Conservation (phyloP, 2,329 filamentous ascomycete genomes). For the Cercospora berteroae region DNA sequence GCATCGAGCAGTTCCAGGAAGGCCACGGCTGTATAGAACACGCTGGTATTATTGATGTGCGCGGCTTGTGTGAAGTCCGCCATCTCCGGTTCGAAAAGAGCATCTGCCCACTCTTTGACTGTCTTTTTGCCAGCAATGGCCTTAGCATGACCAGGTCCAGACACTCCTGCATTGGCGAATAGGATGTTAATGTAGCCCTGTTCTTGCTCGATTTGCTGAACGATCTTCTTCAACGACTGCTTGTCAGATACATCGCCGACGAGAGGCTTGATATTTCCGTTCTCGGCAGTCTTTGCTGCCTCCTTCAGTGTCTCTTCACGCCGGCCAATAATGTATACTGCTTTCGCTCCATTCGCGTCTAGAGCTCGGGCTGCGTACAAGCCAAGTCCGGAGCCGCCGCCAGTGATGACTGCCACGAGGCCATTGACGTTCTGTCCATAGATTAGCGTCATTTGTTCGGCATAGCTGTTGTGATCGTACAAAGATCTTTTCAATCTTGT, state of each 20-base stretch:
- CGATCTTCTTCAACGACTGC: constrained; percentile 41
- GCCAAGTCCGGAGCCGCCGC: constrained; percentile 53
- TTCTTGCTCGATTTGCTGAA: constrained; percentile 41
- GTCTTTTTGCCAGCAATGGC: constrained; percentile 19
- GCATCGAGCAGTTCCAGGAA: constrained; percentile 44
- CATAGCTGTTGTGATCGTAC: background rate
- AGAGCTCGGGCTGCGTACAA: constrained; percentile 46
- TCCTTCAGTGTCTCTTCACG: constrained; percentile 46
- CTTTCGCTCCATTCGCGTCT: constrained; percentile 50
- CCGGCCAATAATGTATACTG: constrained; percentile 55
- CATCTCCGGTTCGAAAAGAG: constrained; percentile 26
- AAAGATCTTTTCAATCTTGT: constrained; percentile 39
- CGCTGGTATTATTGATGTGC: constrained; percentile 41
- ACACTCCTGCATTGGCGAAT: constrained; percentile 39
- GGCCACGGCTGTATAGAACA: constrained; percentile 42
- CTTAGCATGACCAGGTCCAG: constrained; percentile 26
- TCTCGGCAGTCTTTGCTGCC: constrained; percentile 42
- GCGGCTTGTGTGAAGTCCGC: constrained; percentile 39
- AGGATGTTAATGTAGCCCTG: constrained; percentile 38
- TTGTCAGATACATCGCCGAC: constrained; percentile 48
- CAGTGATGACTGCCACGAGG: constrained; percentile 54
- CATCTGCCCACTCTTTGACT: constrained; percentile 24
- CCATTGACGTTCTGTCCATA: constrained; percentile 44
- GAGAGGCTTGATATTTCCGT: constrained; percentile 46
- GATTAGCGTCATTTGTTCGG: background rate